These are phyloP conservation scores for Discostella stelligeroides DNA, from an alignment of 108 stramenopile species.

Conservation along the genomic window DNA sequence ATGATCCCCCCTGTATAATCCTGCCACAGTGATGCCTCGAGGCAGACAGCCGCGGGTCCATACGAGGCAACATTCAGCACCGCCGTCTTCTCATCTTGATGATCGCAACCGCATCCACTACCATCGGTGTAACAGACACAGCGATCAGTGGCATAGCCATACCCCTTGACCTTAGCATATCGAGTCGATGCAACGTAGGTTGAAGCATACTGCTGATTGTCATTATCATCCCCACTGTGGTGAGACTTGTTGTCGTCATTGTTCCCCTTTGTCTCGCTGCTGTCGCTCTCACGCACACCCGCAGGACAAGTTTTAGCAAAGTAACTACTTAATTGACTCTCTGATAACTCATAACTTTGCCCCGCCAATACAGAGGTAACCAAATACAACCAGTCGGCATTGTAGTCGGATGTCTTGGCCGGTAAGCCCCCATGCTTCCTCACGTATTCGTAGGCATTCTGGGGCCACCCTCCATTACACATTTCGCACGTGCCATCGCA, in stretches of 20 bases:
- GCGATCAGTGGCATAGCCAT: conserved; percentile 86
- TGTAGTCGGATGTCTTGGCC: conserved; percentile 55
- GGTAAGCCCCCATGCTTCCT: conserved; percentile 82
- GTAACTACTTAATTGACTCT: conserved; percentile 55
- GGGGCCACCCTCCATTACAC: conserved; percentile 89
- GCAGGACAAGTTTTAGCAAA: conserved; percentile 67
- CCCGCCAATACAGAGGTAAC: conserved; percentile 64
- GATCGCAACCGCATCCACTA: conserved; percentile 80
- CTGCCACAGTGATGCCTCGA: conserved; percentile 85
- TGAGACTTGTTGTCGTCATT: conserved; percentile 26
- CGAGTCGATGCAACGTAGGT: conserved; percentile 34
- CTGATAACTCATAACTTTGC: conserved; percentile 45
- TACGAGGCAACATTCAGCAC: conserved; percentile 82
- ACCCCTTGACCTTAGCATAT: conserved; percentile 82
- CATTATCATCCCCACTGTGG: conserved; percentile 19
- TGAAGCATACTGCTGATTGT: conserved; percentile 40
- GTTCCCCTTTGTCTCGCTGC: too few species aligned
- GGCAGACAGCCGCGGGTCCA: conserved; percentile 85
- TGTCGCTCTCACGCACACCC: conserved; percentile 36
- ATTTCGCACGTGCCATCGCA: conserved; percentile 79
- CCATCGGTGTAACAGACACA: conserved; percentile 89
- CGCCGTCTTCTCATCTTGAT: conserved; percentile 81
- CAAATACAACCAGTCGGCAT: conserved; percentile 66
- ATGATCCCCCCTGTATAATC: conserved; percentile 86
- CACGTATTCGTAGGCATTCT: conserved; percentile 86